Percentiles rank a stretch among this genome's conserved stretches.
Conservation (phyloP, 257 asterid genomes). For the Vinca minor region DNA sequence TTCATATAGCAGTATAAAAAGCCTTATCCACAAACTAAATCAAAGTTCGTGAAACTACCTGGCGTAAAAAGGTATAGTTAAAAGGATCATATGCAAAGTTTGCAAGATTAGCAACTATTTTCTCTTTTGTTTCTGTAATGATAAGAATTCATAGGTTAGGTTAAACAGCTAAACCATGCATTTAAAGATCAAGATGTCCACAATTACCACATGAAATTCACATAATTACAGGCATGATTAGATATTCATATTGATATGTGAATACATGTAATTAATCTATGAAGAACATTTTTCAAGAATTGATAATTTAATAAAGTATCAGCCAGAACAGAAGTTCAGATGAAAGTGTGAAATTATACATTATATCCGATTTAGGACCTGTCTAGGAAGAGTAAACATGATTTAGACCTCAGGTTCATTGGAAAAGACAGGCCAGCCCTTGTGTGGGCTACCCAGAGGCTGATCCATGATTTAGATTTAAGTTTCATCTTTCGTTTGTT, state of each 20-base stretch:
- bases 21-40: background rate
- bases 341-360: no score
- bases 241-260: background rate
- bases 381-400: no score
- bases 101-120: constrained; percentile 70
- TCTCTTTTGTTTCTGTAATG: constrained; percentile 75
- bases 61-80: constrained; percentile 72
- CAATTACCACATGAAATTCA: background rate
- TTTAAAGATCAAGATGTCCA: background rate
- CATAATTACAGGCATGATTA: background rate
- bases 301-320: no score
- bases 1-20: constrained; percentile 9
- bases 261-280: background rate
- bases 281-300: background rate
- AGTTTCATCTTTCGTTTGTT: no score
- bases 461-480: no score
- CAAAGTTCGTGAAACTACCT: constrained; percentile 34
- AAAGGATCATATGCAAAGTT: constrained; percentile 95
- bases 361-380: no score
- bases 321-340: no score
- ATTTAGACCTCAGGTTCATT: no score
- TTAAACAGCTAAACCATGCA: background rate
- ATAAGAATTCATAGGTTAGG: constrained; percentile 12
- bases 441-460: no score
- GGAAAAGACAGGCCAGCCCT: no score